phyloP scores from a whole-genome alignment of 2,329 filamentous ascomycete species.

The Colletotrichum ledebouriae region DNA sequence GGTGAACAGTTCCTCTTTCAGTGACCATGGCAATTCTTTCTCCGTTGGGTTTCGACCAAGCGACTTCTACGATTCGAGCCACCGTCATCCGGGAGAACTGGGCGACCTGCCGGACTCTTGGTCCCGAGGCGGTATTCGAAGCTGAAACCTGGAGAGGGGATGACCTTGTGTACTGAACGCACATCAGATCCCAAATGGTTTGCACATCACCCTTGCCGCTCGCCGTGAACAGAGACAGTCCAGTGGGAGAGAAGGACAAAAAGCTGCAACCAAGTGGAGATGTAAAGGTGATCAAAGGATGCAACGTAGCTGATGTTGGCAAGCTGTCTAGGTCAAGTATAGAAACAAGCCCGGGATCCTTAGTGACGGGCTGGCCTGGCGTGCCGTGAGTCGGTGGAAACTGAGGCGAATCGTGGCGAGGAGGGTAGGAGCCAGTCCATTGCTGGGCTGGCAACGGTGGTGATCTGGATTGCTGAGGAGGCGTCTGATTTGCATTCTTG shows the following conservation, averaged over 20 bases:
- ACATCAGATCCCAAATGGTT: constrained; percentile 84
- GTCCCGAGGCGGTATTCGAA: constrained; percentile 59
- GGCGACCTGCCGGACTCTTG: constrained; percentile 84
- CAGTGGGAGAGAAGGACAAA: constrained; percentile 81
- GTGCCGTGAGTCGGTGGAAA: constrained; percentile 84
- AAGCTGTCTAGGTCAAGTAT: constrained; percentile 78
- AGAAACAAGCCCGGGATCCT: constrained; percentile 81
- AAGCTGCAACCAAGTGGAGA: constrained; percentile 83
- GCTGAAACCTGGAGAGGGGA: constrained; percentile 69
- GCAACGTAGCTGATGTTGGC: constrained; percentile 63
- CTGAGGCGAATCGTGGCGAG: constrained; percentile 63
- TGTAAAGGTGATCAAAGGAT: constrained; percentile 79
- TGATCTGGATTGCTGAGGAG: constrained; percentile 61
- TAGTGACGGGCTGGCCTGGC: constrained; percentile 66
- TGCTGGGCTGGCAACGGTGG: constrained; percentile 58
- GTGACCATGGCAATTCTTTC: constrained; percentile 91
- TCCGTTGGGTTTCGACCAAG: constrained; percentile 85
- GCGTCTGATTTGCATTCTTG: constrained; percentile 61
- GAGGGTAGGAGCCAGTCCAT: constrained; percentile 61
- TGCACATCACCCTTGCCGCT: constrained; percentile 88
- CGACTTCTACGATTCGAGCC: constrained; percentile 89
- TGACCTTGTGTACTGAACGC: constrained; percentile 72
- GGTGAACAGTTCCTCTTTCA: constrained; percentile 93
- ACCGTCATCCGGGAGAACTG: constrained; percentile 93
- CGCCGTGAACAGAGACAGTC: constrained; percentile 80